Evolutionary conservation across 306 rosid species (phyloP).

Genomic region (Lithocarpus polystachyus): DNA sequence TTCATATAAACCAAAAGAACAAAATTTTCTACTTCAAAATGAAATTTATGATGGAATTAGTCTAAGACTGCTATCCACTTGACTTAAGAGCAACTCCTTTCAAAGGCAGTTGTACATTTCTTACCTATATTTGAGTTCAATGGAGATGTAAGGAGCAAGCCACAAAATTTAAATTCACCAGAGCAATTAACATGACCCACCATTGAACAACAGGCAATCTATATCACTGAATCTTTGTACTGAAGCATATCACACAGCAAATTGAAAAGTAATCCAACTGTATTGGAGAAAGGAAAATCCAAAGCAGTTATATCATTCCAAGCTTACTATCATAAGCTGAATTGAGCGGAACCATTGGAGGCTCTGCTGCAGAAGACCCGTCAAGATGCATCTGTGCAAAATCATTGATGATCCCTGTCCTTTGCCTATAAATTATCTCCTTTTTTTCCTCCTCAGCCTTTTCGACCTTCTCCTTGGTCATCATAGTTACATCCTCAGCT

Average conservation of each 20-base stretch:
- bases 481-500: slow-evolving; percentile 53
- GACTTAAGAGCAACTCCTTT: background rate
- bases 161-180: background rate
- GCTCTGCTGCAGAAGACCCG: slow-evolving; percentile 33
- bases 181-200: background rate
- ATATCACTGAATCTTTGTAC: background rate
- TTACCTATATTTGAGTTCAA: background rate
- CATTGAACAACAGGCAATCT: background rate
- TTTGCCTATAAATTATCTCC: slow-evolving; percentile 35
- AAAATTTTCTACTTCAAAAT: background rate
- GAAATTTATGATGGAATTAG: background rate
- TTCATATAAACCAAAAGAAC: background rate
- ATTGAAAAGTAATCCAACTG: slow-evolving; percentile 18
- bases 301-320: slow-evolving; percentile 22
- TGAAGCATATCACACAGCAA: slow-evolving; percentile 15
- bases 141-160: background rate
- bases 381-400: slow-evolving; percentile 47
- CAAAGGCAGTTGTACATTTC: background rate
- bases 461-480: slow-evolving; percentile 68
- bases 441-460: slow-evolving; percentile 57
- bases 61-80: no score
- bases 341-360: slow-evolving; percentile 56
- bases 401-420: slow-evolving; percentile 35
- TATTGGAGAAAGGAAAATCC: slow-evolving; percentile 5
- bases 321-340: slow-evolving; percentile 40